Base-by-base conservation (phyloP, 305 asterid genomes). In the Fraxinus angustifolia region DNA sequence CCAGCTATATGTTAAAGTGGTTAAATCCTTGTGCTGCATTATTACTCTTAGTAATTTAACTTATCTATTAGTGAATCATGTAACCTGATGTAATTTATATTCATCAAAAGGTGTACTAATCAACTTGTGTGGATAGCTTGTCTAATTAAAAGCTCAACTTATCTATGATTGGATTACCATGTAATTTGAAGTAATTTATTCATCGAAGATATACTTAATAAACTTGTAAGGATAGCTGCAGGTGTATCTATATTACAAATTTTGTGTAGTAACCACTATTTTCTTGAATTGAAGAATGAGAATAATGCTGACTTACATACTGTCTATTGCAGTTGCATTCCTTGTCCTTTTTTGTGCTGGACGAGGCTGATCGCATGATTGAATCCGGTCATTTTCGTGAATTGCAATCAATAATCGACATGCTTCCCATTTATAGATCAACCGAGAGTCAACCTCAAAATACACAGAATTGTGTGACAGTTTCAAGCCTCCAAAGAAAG, bases 281-380 rank as follows among this genome's bases (percentile, higher is more conserved):
- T 48, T 23, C 21, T 77, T 36, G 40, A 58, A 35, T 68, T 16
- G 62, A 12, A 28, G 75, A 75, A 60, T 73, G 53, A 23, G 73
- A 84, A 26, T 84, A 78, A 42, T 21, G 19, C 30, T 65, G 82
- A n/a, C 76, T 84, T 42, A 3, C 60, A 30, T 75, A 50, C 48
- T 82, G 79, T 50, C 81, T 71, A 48, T 83, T 90, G 92, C 94
- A 94, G 99, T 93, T 96, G 83, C 97, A 96, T 86, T 91, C 91
- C 48, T 87, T 96, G 87, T 94, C 99, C 28, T 96, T 94, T 87
- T 96, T 94, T 90, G 98, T 94, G 86, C 91, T 96, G 89, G 99
- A 96, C 68, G 99, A 96, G 90, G 99, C 99, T 77, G 99, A 96
- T 81, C 99, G 98, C 86, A 96, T 96, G 99, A 89, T 96, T 80